Conservation (phyloP, 2,329 filamentous ascomycete species). For the Dactylellina leptospora region DNA sequence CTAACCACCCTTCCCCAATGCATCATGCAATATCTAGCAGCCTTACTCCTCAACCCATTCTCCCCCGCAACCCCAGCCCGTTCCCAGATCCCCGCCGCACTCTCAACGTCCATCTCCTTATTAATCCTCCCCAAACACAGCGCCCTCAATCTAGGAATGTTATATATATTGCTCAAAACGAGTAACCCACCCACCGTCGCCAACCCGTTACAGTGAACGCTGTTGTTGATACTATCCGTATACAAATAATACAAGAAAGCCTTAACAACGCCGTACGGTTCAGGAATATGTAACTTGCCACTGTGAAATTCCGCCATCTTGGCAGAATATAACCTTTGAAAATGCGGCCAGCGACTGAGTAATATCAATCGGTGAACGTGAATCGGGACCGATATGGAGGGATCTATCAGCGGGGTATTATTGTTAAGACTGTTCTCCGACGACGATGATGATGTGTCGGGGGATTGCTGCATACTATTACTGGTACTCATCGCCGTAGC, state of each 20-base stretch:
- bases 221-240: constrained; percentile 82
- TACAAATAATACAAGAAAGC: constrained; percentile 97
- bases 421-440: constrained; percentile 36
- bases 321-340: constrained; percentile 85
- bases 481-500: constrained; percentile 13
- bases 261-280: constrained; percentile 91
- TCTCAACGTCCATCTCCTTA: constrained; percentile 90
- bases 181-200: constrained; percentile 91
- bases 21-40: constrained; percentile 85
- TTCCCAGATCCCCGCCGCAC: constrained; percentile 96
- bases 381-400: constrained; percentile 70
- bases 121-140: constrained; percentile 89
- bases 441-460: constrained; percentile 25
- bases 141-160: constrained; percentile 89
- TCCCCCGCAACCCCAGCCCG: constrained; percentile 88
- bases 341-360: constrained; percentile 95
- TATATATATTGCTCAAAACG: constrained; percentile 98
- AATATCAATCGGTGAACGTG: constrained; percentile 95
- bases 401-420: constrained; percentile 56
- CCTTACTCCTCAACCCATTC: constrained; percentile 89
- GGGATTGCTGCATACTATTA: constrained; percentile 24
- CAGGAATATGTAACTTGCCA: constrained; percentile 96
- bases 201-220: constrained; percentile 70
- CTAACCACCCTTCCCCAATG: constrained; percentile 96
- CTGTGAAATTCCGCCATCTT: constrained; percentile 99